A percentile compares a stretch with the other conserved stretches of the same genome.
phyloP scores from a whole-genome alignment of 768 basidiomycete species.

The Crucibulum laeve region DNA sequence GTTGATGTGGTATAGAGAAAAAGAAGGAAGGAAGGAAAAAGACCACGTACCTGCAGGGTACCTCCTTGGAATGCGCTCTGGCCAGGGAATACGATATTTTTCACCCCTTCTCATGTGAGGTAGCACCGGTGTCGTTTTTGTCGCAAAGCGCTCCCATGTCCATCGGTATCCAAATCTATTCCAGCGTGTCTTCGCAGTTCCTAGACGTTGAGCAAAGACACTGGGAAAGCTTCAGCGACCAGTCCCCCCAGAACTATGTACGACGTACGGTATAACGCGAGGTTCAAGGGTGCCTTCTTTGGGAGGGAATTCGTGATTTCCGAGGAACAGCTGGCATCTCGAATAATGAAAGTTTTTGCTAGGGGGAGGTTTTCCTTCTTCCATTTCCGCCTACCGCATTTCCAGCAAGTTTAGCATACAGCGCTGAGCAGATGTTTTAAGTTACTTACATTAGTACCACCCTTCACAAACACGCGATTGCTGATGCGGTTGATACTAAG shows the following conservation, averaged over 20 bases:
- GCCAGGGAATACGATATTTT: conserved; percentile 69
- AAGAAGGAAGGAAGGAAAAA: neutral
- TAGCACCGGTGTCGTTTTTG: conserved; percentile 55
- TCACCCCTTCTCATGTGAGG: conserved; percentile 35
- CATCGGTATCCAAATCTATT: conserved; percentile 49
- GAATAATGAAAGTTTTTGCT: conserved; percentile 69
- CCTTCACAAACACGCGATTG: conserved; percentile 60
- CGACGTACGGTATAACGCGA: conserved; percentile 43
- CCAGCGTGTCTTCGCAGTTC: conserved; percentile 58
- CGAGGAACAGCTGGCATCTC: conserved; percentile 74
- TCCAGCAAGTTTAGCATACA: conserved; percentile 1
- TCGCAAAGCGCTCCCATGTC: conserved; percentile 72
- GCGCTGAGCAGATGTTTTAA: neutral
- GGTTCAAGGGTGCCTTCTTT: conserved; percentile 29
- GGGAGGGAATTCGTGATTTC: conserved; percentile 58
- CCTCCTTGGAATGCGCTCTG: conserved; percentile 37
- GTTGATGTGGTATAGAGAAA: conserved; percentile 3
- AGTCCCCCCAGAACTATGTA: neutral
- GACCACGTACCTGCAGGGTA: conserved; percentile 40
- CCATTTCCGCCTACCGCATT: conserved; percentile 14
- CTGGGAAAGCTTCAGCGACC: conserved; percentile 29
- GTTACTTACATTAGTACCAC: conserved; percentile 31
- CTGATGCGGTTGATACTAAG: conserved; percentile 67
- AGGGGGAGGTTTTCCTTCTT: conserved; percentile 24
- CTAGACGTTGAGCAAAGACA: conserved; percentile 73